Evolutionary conservation across 495 filamentous ascomycete genomes (phyloP).

Genomic region (Penicillium coprophilum): DNA sequence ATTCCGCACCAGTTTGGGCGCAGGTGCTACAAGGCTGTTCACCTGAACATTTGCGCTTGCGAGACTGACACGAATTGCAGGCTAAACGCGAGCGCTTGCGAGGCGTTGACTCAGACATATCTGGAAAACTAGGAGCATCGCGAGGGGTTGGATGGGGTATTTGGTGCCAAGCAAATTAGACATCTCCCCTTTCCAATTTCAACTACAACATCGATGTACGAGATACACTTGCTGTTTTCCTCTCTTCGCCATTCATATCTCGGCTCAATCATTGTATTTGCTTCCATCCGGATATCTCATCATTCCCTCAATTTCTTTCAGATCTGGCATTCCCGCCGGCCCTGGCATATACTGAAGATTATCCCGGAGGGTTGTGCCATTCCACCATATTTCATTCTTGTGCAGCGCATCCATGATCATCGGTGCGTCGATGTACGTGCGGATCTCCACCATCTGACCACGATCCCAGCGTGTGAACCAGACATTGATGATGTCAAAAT

Average conservation of each 20-base stretch:
- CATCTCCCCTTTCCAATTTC: neutral
- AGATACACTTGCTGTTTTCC: neutral
- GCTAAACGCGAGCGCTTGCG: constrained; percentile 50
- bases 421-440: constrained; percentile 36
- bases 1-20: constrained; percentile 47
- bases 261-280: constrained; percentile 22
- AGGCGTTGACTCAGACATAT: constrained; percentile 35
- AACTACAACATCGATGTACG: neutral
- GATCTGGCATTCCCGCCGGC: constrained; percentile 38
- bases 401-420: constrained; percentile 32
- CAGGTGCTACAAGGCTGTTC: constrained; percentile 53
- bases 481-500: constrained; percentile 39
- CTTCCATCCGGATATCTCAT: constrained; percentile 36
- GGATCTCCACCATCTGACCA: constrained; percentile 39
- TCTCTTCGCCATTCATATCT: neutral
- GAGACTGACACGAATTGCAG: constrained; percentile 51
- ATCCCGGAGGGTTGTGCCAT: constrained; percentile 31
- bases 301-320: constrained; percentile 28
- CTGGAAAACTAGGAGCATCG: constrained; percentile 11
- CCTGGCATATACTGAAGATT: constrained; percentile 39
- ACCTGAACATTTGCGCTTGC: constrained; percentile 57
- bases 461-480: constrained; percentile 40
- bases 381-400: constrained; percentile 43
- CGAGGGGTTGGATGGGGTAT: constrained; percentile 4
- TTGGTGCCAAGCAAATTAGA: constrained; percentile 15